Percentiles rank a stretch among this genome's conserved stretches.
phyloP scores from a whole-genome alignment of 2,329 filamentous ascomycete genomes.

The Cladosporium sp. region DNA sequence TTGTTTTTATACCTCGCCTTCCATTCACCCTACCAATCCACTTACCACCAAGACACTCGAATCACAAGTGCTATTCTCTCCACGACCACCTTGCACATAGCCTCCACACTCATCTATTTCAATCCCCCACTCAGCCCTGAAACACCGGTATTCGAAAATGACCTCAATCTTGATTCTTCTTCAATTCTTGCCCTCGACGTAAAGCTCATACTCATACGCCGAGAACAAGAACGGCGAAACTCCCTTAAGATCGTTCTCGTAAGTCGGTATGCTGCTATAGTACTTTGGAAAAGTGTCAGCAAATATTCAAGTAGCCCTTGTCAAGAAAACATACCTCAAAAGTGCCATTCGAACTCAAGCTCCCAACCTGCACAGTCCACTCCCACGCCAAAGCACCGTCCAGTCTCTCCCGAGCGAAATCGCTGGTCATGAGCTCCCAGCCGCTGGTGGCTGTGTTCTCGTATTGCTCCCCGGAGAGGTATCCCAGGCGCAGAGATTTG shows the following conservation, averaged over 20 bases:
- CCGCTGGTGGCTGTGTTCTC: constrained; percentile 35
- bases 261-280: constrained; percentile 22
- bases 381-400: constrained; percentile 48
- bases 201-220: constrained; percentile 22
- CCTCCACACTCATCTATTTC: too few relatives aligned
- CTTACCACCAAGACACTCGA: too few relatives aligned
- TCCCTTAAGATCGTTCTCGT: constrained; percentile 23
- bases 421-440: constrained; percentile 40
- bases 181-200: too few relatives aligned
- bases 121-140: too few relatives aligned
- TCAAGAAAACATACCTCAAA: constrained; percentile 52
- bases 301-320: background rate
- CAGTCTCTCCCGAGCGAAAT: constrained; percentile 43
- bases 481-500: constrained; percentile 41
- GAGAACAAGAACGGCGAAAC: constrained; percentile 22
- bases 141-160: too few relatives aligned
- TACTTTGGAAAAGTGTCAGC: too few relatives aligned
- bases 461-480: constrained; percentile 22
- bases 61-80: too few relatives aligned
- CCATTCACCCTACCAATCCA: too few relatives aligned
- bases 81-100: too few relatives aligned
- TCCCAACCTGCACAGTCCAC: constrained; percentile 50
- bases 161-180: too few relatives aligned
- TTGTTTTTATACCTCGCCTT: too few relatives aligned
- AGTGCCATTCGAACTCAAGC: constrained; percentile 44